Base-by-base conservation (phyloP, 225 moss, liverwort and hornwort species). In the Polytrichum formosum region DNA sequence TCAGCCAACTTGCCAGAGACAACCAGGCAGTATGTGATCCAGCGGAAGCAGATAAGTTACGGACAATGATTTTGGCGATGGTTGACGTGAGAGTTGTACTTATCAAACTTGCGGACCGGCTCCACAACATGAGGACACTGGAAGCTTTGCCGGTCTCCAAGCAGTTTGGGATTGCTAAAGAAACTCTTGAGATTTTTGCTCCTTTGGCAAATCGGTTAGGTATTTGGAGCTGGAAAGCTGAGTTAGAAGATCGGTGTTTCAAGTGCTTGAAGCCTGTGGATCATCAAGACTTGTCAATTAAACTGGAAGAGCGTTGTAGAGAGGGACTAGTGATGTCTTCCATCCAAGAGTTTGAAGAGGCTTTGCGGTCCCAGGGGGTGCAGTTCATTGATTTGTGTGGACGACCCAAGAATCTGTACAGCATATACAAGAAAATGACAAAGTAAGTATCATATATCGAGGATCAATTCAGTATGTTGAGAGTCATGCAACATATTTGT, bases 201-300 rank as follows among this genome's bases (percentile, higher is more conserved):
- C 95, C 95, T 19, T 70, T 96, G 75, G 95, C 93, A 6, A 96
- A 91, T 71, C 93, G 93, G 54, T 70, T 96, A 67, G 93, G 95
- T 27, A 96, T 96, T 17, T 93, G 95, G 95, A 93, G 86, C 72
- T 96, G 95, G 95, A 96, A 96, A 76, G 95, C 95, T 23, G 95
- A 96, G 82, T 79, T 96, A 73, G 95, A 96, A 84, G 95, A 96
- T 71, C 82, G 78, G 4, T 96, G 95, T 72, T 96, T 96, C 68
- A 87, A 85, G 61, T 90, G 82, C 53, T 76, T 96, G 76, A 87
- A 93, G 68, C 91, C 93, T 54, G 70, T 56, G 5, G 88, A 93
- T 3, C 60, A 96, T 66, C 63, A 78, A 58, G 88, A 96, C 59
- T 46, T 96, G 69, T 77, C 85, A 9, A 53, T 75, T 18, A 90